A percentile compares a stretch with the other conserved stretches of the same genome.
Evolutionary conservation across 495 filamentous ascomycete species (phyloP).

Genomic region (Aspergillus egyptiacus): DNA sequence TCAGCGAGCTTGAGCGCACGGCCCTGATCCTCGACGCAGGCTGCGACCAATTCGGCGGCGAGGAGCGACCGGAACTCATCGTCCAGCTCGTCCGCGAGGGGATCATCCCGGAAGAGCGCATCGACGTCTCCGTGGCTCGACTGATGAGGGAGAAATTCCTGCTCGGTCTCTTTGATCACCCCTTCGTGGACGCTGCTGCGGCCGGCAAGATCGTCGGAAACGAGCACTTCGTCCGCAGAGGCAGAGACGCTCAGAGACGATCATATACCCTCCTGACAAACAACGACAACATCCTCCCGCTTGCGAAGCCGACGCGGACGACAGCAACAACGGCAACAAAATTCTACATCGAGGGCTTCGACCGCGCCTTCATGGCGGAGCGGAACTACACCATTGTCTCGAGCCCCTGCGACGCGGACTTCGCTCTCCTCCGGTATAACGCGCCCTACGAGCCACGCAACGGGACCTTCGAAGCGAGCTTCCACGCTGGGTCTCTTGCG

Average conservation of each 20-base stretch:
- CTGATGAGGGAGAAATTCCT: constrained; percentile 15
- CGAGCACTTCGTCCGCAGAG: constrained; percentile 23
- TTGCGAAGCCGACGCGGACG: too few species aligned
- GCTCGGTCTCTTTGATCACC: constrained; percentile 15
- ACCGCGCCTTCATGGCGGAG: background rate
- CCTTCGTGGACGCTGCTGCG: constrained; percentile 27
- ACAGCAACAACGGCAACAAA: background rate
- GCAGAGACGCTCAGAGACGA: constrained; percentile 22
- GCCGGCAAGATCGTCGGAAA: constrained; percentile 28
- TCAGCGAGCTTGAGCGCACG: constrained; percentile 19
- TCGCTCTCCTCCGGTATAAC: constrained; percentile 28
- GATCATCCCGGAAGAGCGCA: constrained; percentile 1
- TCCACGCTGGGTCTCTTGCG: constrained; percentile 32
- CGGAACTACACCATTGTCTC: background rate
- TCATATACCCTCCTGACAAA: constrained; percentile 32
- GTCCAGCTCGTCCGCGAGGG: constrained; percentile 7
- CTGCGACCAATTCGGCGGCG: constrained; percentile 36
- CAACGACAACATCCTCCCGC: constrained; percentile 5
- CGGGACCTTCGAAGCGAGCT: constrained; percentile 24
- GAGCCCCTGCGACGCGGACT: constrained; percentile 25
- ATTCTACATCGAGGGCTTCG: constrained; percentile 6
- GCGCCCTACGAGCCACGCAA: constrained; percentile 28
- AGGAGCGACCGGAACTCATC: constrained; percentile 29
- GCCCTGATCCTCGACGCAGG: constrained; percentile 27
- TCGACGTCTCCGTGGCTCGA: constrained; percentile 11